These are phyloP conservation scores for Grosmannia serpens DNA, from an alignment of 2,329 filamentous ascomycete genomes.

Conservation along the genomic window DNA sequence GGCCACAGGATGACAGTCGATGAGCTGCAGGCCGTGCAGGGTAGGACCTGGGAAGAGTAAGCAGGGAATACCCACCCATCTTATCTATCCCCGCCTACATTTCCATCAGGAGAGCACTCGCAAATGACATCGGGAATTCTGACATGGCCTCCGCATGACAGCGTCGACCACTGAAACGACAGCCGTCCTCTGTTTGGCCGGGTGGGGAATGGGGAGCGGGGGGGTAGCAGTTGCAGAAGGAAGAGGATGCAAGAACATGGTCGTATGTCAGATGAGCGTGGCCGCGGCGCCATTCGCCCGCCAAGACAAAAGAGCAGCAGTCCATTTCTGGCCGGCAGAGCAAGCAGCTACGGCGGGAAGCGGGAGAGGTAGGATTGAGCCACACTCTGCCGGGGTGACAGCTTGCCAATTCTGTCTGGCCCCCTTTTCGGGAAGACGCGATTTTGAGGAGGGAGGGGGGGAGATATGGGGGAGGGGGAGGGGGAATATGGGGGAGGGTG, in stretches of 20 bases:
- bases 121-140: background rate
- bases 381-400: too few species aligned
- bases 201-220: background rate
- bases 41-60: slow-evolving; percentile 82
- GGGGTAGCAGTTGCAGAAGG: background rate
- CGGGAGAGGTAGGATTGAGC: too few species aligned
- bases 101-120: background rate
- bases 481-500: too few species aligned
- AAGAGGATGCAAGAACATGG: background rate
- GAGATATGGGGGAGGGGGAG: too few species aligned
- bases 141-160: background rate
- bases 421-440: too few species aligned
- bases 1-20: slow-evolving; percentile 82
- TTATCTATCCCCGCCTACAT: background rate
- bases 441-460: too few species aligned
- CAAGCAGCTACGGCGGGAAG: too few species aligned
- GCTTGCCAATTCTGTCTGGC: too few species aligned
- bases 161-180: background rate
- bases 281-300: background rate
- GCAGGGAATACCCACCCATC: slow-evolving; percentile 14
- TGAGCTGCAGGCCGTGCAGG: slow-evolving; percentile 75
- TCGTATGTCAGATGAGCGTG: background rate
- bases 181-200: background rate
- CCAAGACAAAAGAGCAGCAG: background rate
- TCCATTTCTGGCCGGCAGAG: background rate